These are phyloP conservation scores for Tetragonia tetragonoides DNA, from an alignment of 148 eudicot genomes.

Conservation along the genomic window DNA sequence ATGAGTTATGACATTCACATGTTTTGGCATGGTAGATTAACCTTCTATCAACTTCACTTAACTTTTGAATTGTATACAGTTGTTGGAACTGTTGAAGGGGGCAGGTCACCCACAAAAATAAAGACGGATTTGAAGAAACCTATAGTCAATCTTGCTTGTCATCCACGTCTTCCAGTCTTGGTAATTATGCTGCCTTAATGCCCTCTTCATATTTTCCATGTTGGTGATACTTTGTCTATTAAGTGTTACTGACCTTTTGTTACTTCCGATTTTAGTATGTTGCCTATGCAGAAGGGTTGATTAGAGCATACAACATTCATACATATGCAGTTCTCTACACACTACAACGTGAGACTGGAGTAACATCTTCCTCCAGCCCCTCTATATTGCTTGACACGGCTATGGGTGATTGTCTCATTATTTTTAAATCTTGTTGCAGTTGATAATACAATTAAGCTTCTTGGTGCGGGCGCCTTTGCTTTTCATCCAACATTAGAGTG, in stretches of 20 bases:
- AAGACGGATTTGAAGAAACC: conserved; percentile 98
- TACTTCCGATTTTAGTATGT: conserved; percentile 63
- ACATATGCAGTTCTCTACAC: conserved; percentile 96
- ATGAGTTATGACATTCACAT: background rate
- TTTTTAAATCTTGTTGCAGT: conserved; percentile 51
- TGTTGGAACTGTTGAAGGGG: conserved; percentile 99
- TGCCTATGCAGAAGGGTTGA: conserved; percentile 92
- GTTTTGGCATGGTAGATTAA: background rate
- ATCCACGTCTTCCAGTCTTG: conserved; percentile 93
- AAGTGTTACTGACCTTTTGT: conserved; percentile 15
- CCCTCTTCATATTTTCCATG: background rate
- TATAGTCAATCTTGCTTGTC: conserved; percentile 95
- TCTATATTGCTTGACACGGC: conserved; percentile 1
- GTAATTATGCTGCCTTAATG: conserved; percentile 37
- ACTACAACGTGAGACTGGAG: conserved; percentile 71
- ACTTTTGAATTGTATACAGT: conserved; percentile 37
- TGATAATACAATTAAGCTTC: conserved; percentile 90
- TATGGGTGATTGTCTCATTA: conserved; percentile 21
- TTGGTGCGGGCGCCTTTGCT: conserved; percentile 97
- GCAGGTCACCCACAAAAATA: conserved; percentile 93
- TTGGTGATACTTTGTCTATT: background rate
- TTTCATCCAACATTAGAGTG: conserved; percentile 95
- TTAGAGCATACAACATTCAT: conserved; percentile 93
- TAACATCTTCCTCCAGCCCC: background rate
- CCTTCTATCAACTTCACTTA: background rate